Evolutionary conservation across 2,329 filamentous ascomycete genomes (phyloP), one percentile per base, ranked within the genome.

Genomic region (Verticillium longisporum): DNA sequence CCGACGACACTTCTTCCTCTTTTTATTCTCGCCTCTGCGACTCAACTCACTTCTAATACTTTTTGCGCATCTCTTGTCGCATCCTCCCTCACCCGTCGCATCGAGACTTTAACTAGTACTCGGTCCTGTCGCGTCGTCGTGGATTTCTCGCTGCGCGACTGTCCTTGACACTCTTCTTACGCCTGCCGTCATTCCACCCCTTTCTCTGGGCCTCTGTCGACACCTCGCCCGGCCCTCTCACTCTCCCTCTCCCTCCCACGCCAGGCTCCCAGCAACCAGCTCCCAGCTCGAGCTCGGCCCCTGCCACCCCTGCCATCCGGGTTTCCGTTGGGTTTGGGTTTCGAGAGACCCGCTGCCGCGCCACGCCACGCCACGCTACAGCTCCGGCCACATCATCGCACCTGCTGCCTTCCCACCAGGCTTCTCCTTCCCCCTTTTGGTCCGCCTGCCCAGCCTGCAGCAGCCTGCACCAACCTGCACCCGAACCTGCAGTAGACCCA

Each of bases 41-140:
- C 53, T 37, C 60, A 55, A 26, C 60, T 60, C 59, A 60, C 58
- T 59, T 62, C 57, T 55, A 45, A 62, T 60, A 55, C 50, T 58
- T 59, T 66, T 67, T 62, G 65, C 65, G 64, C 64, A 63, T 64
- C 7, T 63, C 65, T 59, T 65, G 65, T 61, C 59, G 57, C 62
- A 63, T 61, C 41, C 56, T 54, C 61, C 62, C 61, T 66, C 56
- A 62, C 54, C 63, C 68, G 68, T 66, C 62, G 66, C 63, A 67
- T 75, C 74, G 75, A 77, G 75, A 73, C 75, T 77, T 77, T 82
- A 64, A 72, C 71, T 83, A 82, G 80, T 75, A 73, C 75, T 83
- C 78, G 78, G 71, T 70, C 66, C 33, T 33, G 31, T 59, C 57
- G 14, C 41, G 57, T 53, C 57, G 33, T 54, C 21, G 61, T 62